Base-by-base conservation (phyloP, 768 basidiomycete species). In the Paxillus rubicundulus region DNA sequence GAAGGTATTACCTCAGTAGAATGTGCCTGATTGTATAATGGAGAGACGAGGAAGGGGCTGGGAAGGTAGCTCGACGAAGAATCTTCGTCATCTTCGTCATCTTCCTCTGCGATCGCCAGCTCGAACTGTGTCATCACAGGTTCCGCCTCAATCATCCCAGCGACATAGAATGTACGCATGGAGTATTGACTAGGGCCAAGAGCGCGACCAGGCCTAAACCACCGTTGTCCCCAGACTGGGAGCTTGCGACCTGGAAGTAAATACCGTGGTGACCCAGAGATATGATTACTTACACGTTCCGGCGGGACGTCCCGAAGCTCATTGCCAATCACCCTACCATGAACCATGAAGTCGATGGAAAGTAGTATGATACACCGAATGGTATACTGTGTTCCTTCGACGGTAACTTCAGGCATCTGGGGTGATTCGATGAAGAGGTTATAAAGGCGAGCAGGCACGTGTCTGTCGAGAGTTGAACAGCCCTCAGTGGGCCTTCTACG, bases 181-280 rank as follows among this genome's bases (percentile, higher is more conserved):
- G 56, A 63, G 45, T 66, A 68, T 18, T 57, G 41, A 33, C 67
- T 69, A 28, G 67, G 64, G 14, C 67, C 62, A 33, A 46, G 55
- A 45, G 67, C 60, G 49, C 37, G 38, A 55, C 54, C 59, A 49
- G 62, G 54, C 14, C 55, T 48, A 28, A 60, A 49, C 67, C 67
- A 68, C 30, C 67, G 62, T 48, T 67, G 64, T 52, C 69, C 69
- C 69, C 69, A 70, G 50, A 68, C 52, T 14, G 66, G 62, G 30
- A 70, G 54, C 67, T 68, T 60, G 46, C 41, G 12, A 43, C 1
- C 13, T 48, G 17, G 38, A 42, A 14, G 21, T 57, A 30, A 54
- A 47, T 14, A 18, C 12, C 24, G n/a, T 33, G 16, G 0, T 17
- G 4, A 28, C 16, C 40, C 9, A 41, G 13, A 34, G 47, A 13